Evolutionary conservation across 495 filamentous ascomycete species (phyloP).

Genomic region (Xylaria sp.): DNA sequence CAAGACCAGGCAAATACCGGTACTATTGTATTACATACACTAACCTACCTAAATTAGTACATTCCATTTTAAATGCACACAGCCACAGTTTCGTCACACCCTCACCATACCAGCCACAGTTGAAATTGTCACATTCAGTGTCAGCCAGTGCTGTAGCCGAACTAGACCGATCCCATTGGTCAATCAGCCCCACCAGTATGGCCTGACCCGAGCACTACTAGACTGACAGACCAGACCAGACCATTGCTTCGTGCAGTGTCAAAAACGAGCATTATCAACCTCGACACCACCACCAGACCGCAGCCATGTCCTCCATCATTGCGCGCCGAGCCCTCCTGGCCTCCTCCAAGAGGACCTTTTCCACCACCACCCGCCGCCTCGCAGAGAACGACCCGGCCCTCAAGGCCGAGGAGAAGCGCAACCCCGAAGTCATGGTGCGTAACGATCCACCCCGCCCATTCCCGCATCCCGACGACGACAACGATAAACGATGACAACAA

Average conservation of each 20-base stretch:
- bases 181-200: conserved; percentile 25
- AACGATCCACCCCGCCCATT: conserved; percentile 34
- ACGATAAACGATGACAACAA: background rate
- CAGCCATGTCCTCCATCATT: conserved; percentile 55
- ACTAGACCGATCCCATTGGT: background rate
- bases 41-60: no score
- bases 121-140: background rate
- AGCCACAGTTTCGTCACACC: background rate
- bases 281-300: conserved; percentile 8
- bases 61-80: background rate
- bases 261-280: conserved; percentile 10
- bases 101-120: background rate
- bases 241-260: background rate
- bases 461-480: background rate
- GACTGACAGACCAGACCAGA: background rate
- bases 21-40: background rate
- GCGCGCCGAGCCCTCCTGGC: conserved; percentile 50
- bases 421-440: conserved; percentile 60
- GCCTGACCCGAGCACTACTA: conserved; percentile 13
- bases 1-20: conserved; percentile 10
- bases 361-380: conserved; percentile 53
- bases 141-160: background rate
- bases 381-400: conserved; percentile 48
- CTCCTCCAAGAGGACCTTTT: conserved; percentile 41
- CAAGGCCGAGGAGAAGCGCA: conserved; percentile 58